These are phyloP conservation scores for Ambrosiella cleistominuta DNA, from an alignment of 2,329 filamentous ascomycete genomes.

Conservation along the genomic window DNA sequence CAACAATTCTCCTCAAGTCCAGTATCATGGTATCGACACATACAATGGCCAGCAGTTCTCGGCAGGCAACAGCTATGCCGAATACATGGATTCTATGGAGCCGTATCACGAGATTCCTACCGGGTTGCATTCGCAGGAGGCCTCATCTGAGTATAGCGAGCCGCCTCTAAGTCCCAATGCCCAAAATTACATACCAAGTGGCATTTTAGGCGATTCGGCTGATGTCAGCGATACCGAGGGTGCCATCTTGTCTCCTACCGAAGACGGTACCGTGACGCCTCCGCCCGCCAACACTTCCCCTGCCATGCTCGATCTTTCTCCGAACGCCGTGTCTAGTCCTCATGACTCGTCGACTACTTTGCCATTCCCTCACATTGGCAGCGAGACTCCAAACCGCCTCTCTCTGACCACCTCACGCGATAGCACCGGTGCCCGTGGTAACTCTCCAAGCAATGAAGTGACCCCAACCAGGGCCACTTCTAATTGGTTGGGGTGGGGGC, in stretches of 20 bases:
- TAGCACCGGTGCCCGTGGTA: slow-evolving; percentile 7
- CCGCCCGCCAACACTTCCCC: slow-evolving; percentile 20
- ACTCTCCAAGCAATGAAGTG: background rate
- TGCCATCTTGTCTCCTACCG: slow-evolving; percentile 20
- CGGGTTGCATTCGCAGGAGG: too few relatives aligned
- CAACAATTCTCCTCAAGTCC: too few relatives aligned
- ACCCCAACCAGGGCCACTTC: background rate
- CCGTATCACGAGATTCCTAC: too few relatives aligned
- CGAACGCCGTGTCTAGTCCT: slow-evolving; percentile 42
- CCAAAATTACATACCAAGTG: slow-evolving; percentile 53
- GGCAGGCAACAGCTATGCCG: background rate
- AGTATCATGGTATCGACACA: too few relatives aligned
- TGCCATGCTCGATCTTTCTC: slow-evolving; percentile 38
- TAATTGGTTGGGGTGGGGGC: slow-evolving; percentile 15
- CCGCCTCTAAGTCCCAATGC: slow-evolving; percentile 61
- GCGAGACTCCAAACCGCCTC: slow-evolving; percentile 12
- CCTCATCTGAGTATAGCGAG: slow-evolving; percentile 18
- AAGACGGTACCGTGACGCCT: slow-evolving; percentile 18
- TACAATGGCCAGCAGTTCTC: too few relatives aligned
- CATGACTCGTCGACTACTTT: slow-evolving; percentile 42
- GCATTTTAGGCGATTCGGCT: slow-evolving; percentile 37
- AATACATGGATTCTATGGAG: background rate
- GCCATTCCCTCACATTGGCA: slow-evolving; percentile 26
- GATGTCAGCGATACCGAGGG: slow-evolving; percentile 33
- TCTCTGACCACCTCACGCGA: slow-evolving; percentile 12